Percentiles rank a stretch among this genome's conserved stretches.
phyloP scores from a whole-genome alignment of 2,329 filamentous ascomycete genomes.

The Thermothelomyces thermophilus region DNA sequence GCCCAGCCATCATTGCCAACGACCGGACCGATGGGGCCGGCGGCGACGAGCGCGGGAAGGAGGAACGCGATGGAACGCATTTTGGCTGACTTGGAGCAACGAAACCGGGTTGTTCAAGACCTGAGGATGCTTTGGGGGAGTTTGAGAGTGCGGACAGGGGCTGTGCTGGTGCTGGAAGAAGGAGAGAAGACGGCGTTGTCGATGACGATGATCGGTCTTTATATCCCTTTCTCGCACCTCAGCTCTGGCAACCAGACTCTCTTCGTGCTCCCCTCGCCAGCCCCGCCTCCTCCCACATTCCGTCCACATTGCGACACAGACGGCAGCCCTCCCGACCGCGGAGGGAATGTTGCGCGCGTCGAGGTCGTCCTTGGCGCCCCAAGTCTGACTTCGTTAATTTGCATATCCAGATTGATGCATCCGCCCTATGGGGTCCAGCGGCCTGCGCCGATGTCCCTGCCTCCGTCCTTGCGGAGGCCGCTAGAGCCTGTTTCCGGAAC shows the following conservation, averaged over 20 bases:
- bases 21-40: slow-evolving; percentile 28
- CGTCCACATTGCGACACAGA: background rate
- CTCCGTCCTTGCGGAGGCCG: slow-evolving; percentile 15
- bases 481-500: slow-evolving; percentile 10
- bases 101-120: slow-evolving; percentile 12
- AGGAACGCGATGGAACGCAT: slow-evolving; percentile 35
- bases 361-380: slow-evolving; percentile 18
- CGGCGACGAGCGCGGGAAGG: slow-evolving; percentile 33
- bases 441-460: slow-evolving; percentile 2
- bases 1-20: slow-evolving; percentile 26
- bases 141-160: slow-evolving; percentile 12
- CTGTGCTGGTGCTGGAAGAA: slow-evolving; percentile 17
- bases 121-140: slow-evolving; percentile 7
- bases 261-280: slow-evolving; percentile 14
- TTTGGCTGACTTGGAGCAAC: slow-evolving; percentile 22
- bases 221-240: slow-evolving; percentile 21
- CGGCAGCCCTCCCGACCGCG: slow-evolving; percentile 19
- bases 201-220: slow-evolving; percentile 20
- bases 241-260: slow-evolving; percentile 4
- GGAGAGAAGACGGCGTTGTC: slow-evolving; percentile 16
- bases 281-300: background rate
- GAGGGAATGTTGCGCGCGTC: slow-evolving; percentile 20
- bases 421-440: slow-evolving; percentile 9
- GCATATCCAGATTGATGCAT: slow-evolving; percentile 21
- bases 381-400: slow-evolving; percentile 25